Percentiles rank a stretch among this genome's conserved stretches.
Conservation (phyloP, 768 basidiomycete species). For the Gelatoporia subvermispora region DNA sequence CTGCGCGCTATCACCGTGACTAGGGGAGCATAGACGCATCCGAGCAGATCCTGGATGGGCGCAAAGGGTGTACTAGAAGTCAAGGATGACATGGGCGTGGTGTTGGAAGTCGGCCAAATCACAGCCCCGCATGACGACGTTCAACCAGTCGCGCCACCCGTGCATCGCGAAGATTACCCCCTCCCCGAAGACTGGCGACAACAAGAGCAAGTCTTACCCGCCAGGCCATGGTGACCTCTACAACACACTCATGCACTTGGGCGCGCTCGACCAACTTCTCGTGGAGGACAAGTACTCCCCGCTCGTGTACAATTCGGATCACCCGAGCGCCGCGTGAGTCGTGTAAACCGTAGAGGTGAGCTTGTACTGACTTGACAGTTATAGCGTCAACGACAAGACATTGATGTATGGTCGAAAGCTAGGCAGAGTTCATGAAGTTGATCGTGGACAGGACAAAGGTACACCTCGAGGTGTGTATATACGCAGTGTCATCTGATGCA, state of each 20-base stretch:
- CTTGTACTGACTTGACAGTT: not conserved
- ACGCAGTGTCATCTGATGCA: not conserved
- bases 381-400: slow-evolving; percentile 65
- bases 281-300: slow-evolving; percentile 73
- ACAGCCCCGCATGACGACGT: slow-evolving; percentile 66
- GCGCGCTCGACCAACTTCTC: slow-evolving; percentile 67
- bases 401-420: slow-evolving; percentile 55
- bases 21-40: too few relatives aligned
- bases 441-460: slow-evolving; percentile 84
- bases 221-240: slow-evolving; percentile 76
- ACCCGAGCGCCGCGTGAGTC: slow-evolving; percentile 60
- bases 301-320: slow-evolving; percentile 76
- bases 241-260: slow-evolving; percentile 66
- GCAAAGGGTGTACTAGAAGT: too few relatives aligned
- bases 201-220: slow-evolving; percentile 74
- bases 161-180: slow-evolving; percentile 69
- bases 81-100: too few relatives aligned
- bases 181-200: slow-evolving; percentile 48
- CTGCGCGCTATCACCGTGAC: too few relatives aligned
- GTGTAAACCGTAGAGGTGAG: not conserved
- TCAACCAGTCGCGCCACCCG: slow-evolving; percentile 73
- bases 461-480: slow-evolving; percentile 48
- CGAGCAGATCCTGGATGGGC: too few relatives aligned
- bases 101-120: slow-evolving; percentile 78
- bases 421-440: slow-evolving; percentile 70